Evolutionary conservation across 352 stramenopile species (phyloP).

Genomic region (Thalassiosira hispida): DNA sequence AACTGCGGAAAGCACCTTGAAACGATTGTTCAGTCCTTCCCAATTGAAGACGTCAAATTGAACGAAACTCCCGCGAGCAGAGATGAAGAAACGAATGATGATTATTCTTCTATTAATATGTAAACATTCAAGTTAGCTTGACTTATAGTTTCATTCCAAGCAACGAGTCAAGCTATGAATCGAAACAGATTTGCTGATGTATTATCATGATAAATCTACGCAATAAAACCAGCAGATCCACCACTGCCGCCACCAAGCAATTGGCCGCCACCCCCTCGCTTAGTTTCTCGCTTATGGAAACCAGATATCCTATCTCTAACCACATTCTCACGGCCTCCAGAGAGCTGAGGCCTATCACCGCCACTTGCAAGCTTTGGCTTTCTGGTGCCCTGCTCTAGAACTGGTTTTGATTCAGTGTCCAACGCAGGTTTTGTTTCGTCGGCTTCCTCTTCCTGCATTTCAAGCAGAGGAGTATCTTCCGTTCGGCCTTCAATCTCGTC

Average conservation of each 20-base stretch:
- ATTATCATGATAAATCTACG: neutral
- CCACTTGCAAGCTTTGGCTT: slow-evolving; percentile 51
- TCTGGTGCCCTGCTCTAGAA: neutral
- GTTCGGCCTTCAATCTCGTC: slow-evolving; percentile 28
- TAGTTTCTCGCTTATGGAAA: slow-evolving; percentile 27
- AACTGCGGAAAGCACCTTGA: slow-evolving; percentile 41
- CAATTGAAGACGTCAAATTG: slow-evolving; percentile 19
- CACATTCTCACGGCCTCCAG: slow-evolving; percentile 10
- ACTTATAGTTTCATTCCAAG: no score
- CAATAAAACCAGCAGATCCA: slow-evolving; percentile 36
- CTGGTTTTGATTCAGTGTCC: slow-evolving; percentile 10
- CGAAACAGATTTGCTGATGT: no score
- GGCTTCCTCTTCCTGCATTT: slow-evolving; percentile 19
- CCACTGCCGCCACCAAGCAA: slow-evolving; percentile 35
- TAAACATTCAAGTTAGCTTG: no score
- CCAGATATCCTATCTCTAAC: slow-evolving; percentile 33
- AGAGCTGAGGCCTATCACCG: slow-evolving; percentile 11
- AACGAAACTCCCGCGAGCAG: no score
- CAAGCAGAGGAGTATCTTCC: slow-evolving; percentile 31
- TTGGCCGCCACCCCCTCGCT: slow-evolving; percentile 18
- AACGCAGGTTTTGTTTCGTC: neutral
- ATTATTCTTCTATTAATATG: no score
- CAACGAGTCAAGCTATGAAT: no score
- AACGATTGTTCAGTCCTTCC: slow-evolving; percentile 46
- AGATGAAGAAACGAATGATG: no score